Evolutionary conservation across 2,329 filamentous ascomycete genomes (phyloP).

Genomic region (Xylariaceae sp.): DNA sequence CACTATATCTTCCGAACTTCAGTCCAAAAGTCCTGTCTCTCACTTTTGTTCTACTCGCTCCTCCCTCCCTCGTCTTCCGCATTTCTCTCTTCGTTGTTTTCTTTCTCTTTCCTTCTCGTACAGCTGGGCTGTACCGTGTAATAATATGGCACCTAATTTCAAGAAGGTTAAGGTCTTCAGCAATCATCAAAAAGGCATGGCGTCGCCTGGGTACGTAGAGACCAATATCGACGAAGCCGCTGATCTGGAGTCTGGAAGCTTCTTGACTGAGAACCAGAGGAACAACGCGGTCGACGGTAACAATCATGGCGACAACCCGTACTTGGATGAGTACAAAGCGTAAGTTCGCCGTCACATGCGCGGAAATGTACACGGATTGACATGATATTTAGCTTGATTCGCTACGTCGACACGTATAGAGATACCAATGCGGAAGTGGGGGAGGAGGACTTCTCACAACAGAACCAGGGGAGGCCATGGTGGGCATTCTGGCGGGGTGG

Average conservation of each 20-base stretch:
- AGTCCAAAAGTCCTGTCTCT: conserved; percentile 13
- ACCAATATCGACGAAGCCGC: conserved; percentile 27
- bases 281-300: conserved; percentile 29
- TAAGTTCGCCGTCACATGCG: conserved; percentile 22
- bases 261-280: conserved; percentile 33
- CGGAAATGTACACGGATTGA: conserved; percentile 8
- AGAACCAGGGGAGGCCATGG: conserved; percentile 36
- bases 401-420: conserved; percentile 44
- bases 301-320: conserved; percentile 36
- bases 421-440: conserved; percentile 37
- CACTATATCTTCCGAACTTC: conserved; percentile 14
- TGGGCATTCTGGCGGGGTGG: conserved; percentile 43
- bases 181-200: conserved; percentile 26
- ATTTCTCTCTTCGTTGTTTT: conserved; percentile 5
- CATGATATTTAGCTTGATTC: conserved; percentile 26
- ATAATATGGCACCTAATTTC: conserved; percentile 37
- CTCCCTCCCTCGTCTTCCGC: conserved; percentile 15
- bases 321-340: conserved; percentile 40
- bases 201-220: conserved; percentile 28
- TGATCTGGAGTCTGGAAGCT: conserved; percentile 37
- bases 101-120: conserved; percentile 21
- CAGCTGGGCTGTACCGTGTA: conserved; percentile 37
- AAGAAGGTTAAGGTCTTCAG: conserved; percentile 37
- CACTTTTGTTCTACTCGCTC: conserved; percentile 16
- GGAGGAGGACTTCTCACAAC: conserved; percentile 34